Base-by-base conservation (phyloP, 1,139 yeast species). In the Lodderomyces beijingensis region DNA sequence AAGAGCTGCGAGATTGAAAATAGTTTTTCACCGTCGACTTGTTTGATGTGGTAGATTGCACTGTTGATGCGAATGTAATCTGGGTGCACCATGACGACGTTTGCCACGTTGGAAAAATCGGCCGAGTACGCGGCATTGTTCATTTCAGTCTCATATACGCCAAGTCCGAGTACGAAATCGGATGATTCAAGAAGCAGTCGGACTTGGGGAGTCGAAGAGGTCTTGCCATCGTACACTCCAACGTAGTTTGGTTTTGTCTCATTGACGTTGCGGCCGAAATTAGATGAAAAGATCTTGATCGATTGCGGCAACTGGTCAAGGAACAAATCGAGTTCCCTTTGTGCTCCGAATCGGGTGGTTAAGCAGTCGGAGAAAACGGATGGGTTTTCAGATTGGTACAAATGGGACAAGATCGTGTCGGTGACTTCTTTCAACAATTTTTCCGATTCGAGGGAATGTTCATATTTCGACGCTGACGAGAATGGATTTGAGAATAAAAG, bases 321-420 rank as follows among this genome's bases (percentile, higher is more conserved):
- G 25, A 86, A 62, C 18, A 58, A 43, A 38, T 66, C 63, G 28
- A 80, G 58, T 10, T 56, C 44, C 2, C 51, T 47, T 21, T 68
- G 61, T 23, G 62, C 59, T 13, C 67, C 65, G 45, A 70, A 77
- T 39, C 91, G 70, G 36, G 76, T 72, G 10, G 80, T 67, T 38
- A 83, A 65, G 11, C 77, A 69, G 51, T 87, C 95, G 9, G 74
- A 82, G 32, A 85, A 50, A 16, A 86, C 55, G 3, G 81, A 71
- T 8, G 95, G 93, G 17, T 59, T 64, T 35, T 59, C 46, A 10
- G 88, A 57, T 0, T 55, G 36, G 50, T 80, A 74, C 14, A 87
- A 47, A 35, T 59, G 66, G 3, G 58, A 48, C 37, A 81, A 60
- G 34, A 85, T 74, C 15, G 49, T 47, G 10, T 58, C 55, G 0